Evolutionary conservation across 331 rosid species (phyloP), one percentile per base, ranked within the genome.

Genomic region (Quercus lobata): DNA sequence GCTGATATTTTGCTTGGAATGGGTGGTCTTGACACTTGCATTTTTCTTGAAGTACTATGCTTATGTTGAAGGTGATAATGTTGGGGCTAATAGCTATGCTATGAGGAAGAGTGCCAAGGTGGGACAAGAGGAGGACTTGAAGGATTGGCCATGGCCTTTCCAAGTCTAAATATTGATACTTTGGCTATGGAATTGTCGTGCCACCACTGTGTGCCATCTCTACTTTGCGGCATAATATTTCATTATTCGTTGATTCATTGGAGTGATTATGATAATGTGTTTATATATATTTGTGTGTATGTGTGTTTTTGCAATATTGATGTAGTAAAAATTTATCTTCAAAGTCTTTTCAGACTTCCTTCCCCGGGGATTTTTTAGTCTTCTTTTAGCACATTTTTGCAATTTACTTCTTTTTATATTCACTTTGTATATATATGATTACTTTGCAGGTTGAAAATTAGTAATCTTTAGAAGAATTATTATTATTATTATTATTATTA

Each of bases 111-210:
- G 93, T 80, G 76, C 86, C 16, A 92, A 90, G 85, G 98, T 92
- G 78, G 97, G 89, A 81, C 93, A 92, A 32, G 97, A 92, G 17
- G 93, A 91, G 69, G 97, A 92, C 65, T 71, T 92, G 81, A 91
- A 86, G 93, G 97, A 87, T 73, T 91, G 98, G 97, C 97, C 98
- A 19, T 94, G 95, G 91, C 97, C 98, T 6, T 94, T 92, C 79
- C 97, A 91, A 80, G 97, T 89, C 52, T 89, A 69, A 77, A 19
- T 3, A 0, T 41, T 18, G 18, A 35, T 56, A 11, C 34, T 72
- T 74, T n/a, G 69, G 6, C 16, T 10, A 19, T 34, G 52, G 56
- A 15, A 74, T 57, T 46, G 52, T 57, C 77, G 52, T 14, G 58
- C 60, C 37, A 2, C 15, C 27, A 2, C 30, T 22, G 16, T 44